Conservation (phyloP, 768 basidiomycete genomes). For the Pulveroboletus frians region DNA sequence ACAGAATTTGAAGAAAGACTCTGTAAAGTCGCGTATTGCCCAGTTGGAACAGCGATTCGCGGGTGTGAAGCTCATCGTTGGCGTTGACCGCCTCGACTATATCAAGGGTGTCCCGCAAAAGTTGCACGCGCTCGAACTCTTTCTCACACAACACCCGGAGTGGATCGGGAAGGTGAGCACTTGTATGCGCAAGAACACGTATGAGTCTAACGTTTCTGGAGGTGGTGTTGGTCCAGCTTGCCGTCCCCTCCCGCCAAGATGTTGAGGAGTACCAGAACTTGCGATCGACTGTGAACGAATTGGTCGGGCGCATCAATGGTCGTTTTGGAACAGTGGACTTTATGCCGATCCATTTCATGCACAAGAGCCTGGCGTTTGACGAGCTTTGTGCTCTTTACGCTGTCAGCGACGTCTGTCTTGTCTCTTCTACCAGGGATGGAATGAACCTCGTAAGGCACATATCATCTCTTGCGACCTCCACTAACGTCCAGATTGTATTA, state of each 20-base stretch:
- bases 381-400: slow-evolving; percentile 98
- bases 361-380: slow-evolving; percentile 88
- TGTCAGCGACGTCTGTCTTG: slow-evolving; percentile 91
- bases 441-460: slow-evolving; percentile 84
- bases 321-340: slow-evolving; percentile 99
- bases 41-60: slow-evolving; percentile 86
- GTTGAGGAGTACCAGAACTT: slow-evolving; percentile 99
- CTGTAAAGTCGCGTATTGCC: slow-evolving; percentile 75
- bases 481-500: slow-evolving; percentile 29
- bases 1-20: slow-evolving; percentile 73
- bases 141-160: slow-evolving; percentile 95
- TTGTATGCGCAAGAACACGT: background rate
- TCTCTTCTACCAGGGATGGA: slow-evolving; percentile 92
- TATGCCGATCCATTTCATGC: slow-evolving; percentile 99
- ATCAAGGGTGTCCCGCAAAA: slow-evolving; percentile 99
- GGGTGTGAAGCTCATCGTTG: slow-evolving; percentile 95
- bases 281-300: slow-evolving; percentile 91
- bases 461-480: slow-evolving; percentile 3
- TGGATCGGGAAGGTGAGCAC: slow-evolving; percentile 89
- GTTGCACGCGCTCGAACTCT: slow-evolving; percentile 91
- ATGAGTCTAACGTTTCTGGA: slow-evolving; percentile 24
- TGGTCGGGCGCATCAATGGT: slow-evolving; percentile 97
- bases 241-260: slow-evolving; percentile 95
- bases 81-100: slow-evolving; percentile 97
- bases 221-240: slow-evolving; percentile 95